Evolutionary conservation across 371 early-diverging fungal species (phyloP), one percentile per base, ranked within the genome.

Genomic region (Blakeslea trispora): DNA sequence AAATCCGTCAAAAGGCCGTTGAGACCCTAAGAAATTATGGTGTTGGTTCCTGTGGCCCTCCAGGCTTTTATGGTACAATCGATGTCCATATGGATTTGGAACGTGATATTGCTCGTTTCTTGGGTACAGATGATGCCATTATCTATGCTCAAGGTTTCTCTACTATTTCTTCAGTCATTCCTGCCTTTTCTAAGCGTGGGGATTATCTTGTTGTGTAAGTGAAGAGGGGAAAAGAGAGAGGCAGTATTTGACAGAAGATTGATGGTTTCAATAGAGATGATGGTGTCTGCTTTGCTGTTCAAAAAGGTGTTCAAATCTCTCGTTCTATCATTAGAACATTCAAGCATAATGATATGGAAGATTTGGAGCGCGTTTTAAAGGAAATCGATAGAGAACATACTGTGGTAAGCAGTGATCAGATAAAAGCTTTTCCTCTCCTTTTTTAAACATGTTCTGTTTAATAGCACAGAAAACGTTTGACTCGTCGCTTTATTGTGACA

Each of bases 31-130:
- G 88, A 61, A 89, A 93, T 53, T 99, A 99, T 73, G 99, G 99
- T 53, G 97, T 99, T 31, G 99, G 99, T 19, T 91, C 99, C 2
- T 99, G 99, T 71, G 97, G 95, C 13, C 99, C 99, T 6, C 92
- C 97, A 6, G 99, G 99, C n/a, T 99, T 99, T 72, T 99, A 99
- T 74, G 99, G 99, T 54, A 99, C 99, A 14, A 76, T 80, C 66
- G 99, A 99, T 74, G 91, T 99, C 11, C 99, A 99, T 68, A 88
- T 97, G 82, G 88, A 96, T 47, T 81, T 99, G 41, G 99, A 99
- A 76, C 83, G 84, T 52, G 87, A 89, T 43, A 74, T 99, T 54
- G 93, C 98, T 3, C 73, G 81, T 9, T 94, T 96, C 59, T 71
- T 99, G 39, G 96, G 96, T 3, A 87, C 89, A 40, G 95, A 96